Percentiles rank a stretch among this genome's conserved stretches.
phyloP scores from a whole-genome alignment of 306 rosid species.

The Ziziphus jujuba region DNA sequence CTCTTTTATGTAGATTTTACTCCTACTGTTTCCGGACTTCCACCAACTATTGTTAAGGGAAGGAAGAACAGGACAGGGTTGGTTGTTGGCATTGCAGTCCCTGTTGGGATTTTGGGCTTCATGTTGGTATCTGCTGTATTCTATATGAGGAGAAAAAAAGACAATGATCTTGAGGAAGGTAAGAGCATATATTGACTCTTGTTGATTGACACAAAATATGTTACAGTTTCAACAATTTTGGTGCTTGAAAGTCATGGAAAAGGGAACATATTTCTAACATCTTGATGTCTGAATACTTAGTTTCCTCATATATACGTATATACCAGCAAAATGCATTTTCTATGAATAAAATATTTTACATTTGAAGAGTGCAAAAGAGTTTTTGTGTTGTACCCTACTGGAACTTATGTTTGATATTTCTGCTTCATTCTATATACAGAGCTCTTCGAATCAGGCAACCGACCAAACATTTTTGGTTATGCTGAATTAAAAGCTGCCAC shows the following conservation, averaged over 20 bases:
- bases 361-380: too few species aligned
- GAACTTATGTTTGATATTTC: background rate
- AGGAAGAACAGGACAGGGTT: conserved; percentile 12
- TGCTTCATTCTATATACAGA: conserved; percentile 8
- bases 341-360: too few species aligned
- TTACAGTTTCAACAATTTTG: background rate
- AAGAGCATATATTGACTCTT: background rate
- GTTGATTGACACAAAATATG: background rate
- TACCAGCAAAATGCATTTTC: too few species aligned
- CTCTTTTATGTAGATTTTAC: conserved; percentile 4
- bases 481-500: conserved; percentile 29
- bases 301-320: too few species aligned
- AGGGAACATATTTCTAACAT: background rate
- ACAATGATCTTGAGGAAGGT: conserved; percentile 20
- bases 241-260: background rate
- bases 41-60: background rate
- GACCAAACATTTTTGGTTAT: conserved; percentile 28
- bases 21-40: conserved; percentile 13
- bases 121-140: background rate
- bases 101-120: conserved; percentile 10
- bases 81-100: conserved; percentile 19
- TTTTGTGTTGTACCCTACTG: too few species aligned
- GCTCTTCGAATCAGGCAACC: conserved; percentile 19
- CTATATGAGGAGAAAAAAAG: conserved; percentile 7
- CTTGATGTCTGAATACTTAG: background rate